Conservation (phyloP, 192 early-diverging fungal genomes). For the Pecoramyces ruminantium region DNA sequence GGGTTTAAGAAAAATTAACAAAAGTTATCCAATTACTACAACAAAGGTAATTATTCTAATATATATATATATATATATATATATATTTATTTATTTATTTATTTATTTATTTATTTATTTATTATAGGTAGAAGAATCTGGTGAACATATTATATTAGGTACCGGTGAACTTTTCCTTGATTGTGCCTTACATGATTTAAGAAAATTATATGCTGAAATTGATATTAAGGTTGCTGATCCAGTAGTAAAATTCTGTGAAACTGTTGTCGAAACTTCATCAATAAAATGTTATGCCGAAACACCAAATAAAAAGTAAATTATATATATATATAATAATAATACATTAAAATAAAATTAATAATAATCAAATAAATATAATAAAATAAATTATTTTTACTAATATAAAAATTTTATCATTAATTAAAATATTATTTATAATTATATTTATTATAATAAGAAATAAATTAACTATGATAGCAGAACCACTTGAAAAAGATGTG, state of each 20-base stretch:
- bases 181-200: slow-evolving; percentile 89
- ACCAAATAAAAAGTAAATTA: slow-evolving; percentile 91
- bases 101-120: too few species aligned
- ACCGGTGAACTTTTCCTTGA: slow-evolving; percentile 94
- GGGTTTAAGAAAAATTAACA: slow-evolving; percentile 88
- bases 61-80: too few species aligned
- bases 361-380: too few species aligned
- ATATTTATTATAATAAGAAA: slow-evolving; percentile 42
- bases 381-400: too few species aligned
- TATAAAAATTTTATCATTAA: too few species aligned
- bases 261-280: slow-evolving; percentile 81
- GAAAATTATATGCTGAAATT: slow-evolving; percentile 83
- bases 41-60: slow-evolving; percentile 54
- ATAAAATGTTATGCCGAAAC: slow-evolving; percentile 95
- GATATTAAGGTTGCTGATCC: slow-evolving; percentile 98
- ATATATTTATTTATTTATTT: too few species aligned
- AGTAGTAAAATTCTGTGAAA: slow-evolving; percentile 88
- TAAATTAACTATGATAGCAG: slow-evolving; percentile 87
- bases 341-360: too few species aligned
- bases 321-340: too few species aligned
- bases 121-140: slow-evolving; percentile 83
- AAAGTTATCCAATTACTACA: slow-evolving; percentile 75
- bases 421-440: too few species aligned
- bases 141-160: slow-evolving; percentile 87
- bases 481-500: slow-evolving; percentile 80